Percentiles rank a stretch among this genome's conserved stretches.
phyloP scores from a whole-genome alignment of 169 alveolate species.

The Plasmodium relictum region DNA sequence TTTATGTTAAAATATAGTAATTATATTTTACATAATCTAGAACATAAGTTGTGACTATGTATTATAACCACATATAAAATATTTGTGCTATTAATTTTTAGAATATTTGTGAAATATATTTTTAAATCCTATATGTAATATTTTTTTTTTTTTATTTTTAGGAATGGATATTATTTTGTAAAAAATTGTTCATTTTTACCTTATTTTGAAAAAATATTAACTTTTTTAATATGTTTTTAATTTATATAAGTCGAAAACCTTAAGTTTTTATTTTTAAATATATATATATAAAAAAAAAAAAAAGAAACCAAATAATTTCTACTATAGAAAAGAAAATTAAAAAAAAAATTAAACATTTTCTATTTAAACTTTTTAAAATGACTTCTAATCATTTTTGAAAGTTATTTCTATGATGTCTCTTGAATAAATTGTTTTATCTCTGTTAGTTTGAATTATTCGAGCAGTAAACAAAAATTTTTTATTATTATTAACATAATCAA shows the following conservation, averaged over 20 bases:
- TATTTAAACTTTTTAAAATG: too few relatives aligned
- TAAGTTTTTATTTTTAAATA: neutral
- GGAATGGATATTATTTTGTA: too few relatives aligned
- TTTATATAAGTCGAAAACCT: neutral
- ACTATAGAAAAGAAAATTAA: too few relatives aligned
- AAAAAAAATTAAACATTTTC: too few relatives aligned
- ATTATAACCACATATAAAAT: slow-evolving; percentile 2
- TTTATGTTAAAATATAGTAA: slow-evolving; percentile 1
- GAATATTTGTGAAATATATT: slow-evolving; percentile 44
- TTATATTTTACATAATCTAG: neutral
- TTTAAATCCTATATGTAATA: slow-evolving; percentile 20
- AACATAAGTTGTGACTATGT: neutral
- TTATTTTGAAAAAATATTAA: slow-evolving; percentile 17
- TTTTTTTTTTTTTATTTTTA: neutral
- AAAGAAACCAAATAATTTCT: neutral
- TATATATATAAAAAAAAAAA: neutral
- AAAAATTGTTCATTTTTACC: slow-evolving; percentile 24
- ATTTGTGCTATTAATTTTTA: slow-evolving; percentile 36
- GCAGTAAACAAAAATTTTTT: slow-evolving; percentile 36
- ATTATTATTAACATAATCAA: slow-evolving; percentile 54
- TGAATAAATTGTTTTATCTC: slow-evolving; percentile 53
- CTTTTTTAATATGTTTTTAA: slow-evolving; percentile 67
- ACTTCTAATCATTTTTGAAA: neutral
- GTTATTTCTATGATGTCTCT: slow-evolving; percentile 69
- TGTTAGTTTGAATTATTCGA: slow-evolving; percentile 28